Evolutionary conservation across 306 rosid genomes (phyloP), one percentile per base, ranked within the genome.

Genomic region (Casuarina equisetifolia): DNA sequence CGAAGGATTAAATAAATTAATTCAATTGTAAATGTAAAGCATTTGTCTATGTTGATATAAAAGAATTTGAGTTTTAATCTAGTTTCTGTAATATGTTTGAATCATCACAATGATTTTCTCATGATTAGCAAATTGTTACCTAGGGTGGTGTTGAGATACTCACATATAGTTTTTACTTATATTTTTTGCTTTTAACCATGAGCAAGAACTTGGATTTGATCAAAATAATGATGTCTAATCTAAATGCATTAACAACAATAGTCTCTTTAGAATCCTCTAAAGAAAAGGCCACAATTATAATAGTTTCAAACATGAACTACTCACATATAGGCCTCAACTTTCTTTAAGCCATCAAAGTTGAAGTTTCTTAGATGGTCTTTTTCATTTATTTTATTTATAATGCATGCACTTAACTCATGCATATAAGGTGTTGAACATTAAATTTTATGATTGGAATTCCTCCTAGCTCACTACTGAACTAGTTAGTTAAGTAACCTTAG

Each of bases 361-460:
- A 81, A 82, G 81, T 87, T 74, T 82, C 79, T 83, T 76, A 35
- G 92, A 92, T 79, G 97, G 97, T 76, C 92, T 92, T 0, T 91
- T 95, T 35, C 32, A 25, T 25, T 25, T 25, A 25, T 25, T 25
- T 25, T 25, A 25, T 25, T 25, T 25, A 25, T 25, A 25, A 25
- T 25, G 32, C 1, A 25, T 25, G 1, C 32, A 25, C 32, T 25
- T 0, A 25, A 25, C 32, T 25, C 32, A 25, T 25, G 32, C 1
- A 25, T 25, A 25, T 25, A 25, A 25, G 1, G 32, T 25, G 32
- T 25, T 25, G 32, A 25, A 25, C 32, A 25, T 25, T 1, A 25
- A 25, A 25, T 25, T 25, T 1, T 25, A 25, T 25, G 32, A 25
- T 25, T 25, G 32, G 1, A 25, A 25, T 25, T 25, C 32, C 32